These are phyloP conservation scores for Xylariaceae sp. DNA, from an alignment of 2,329 filamentous ascomycete genomes.

Conservation along the genomic window DNA sequence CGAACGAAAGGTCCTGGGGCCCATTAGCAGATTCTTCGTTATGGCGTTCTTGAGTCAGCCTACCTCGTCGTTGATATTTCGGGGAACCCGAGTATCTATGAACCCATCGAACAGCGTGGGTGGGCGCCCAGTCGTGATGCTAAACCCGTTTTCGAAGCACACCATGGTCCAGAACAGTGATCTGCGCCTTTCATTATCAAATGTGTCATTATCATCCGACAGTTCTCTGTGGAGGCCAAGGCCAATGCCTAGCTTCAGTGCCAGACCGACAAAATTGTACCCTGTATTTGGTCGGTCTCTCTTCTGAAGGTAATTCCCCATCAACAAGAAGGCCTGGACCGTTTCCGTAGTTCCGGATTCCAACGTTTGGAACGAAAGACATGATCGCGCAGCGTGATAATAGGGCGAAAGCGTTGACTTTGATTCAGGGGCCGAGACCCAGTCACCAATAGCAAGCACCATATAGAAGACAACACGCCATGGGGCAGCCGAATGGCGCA, in stretches of 20 bases:
- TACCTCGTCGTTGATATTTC: background rate
- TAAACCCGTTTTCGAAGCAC: slow-evolving; percentile 6
- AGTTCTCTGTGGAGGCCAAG: slow-evolving; percentile 7
- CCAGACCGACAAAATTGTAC: slow-evolving; percentile 4
- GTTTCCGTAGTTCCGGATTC: slow-evolving; percentile 5
- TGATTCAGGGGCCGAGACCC: slow-evolving; percentile 2
- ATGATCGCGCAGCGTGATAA: slow-evolving; percentile 2
- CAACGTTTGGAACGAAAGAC: slow-evolving; percentile 1
- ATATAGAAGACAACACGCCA: slow-evolving; percentile 5
- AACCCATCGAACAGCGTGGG: slow-evolving; percentile 4
- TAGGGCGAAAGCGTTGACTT: background rate
- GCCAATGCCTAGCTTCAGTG: slow-evolving; percentile 2
- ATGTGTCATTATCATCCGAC: background rate
- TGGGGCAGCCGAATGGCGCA: background rate
- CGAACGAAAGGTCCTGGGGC: background rate
- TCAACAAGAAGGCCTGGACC: slow-evolving; percentile 3
- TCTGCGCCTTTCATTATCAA: slow-evolving; percentile 1
- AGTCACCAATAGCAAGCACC: slow-evolving; percentile 5
- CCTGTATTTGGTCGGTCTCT: slow-evolving; percentile 4
- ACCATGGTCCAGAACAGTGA: slow-evolving; percentile 3
- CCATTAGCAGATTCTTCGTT: background rate
- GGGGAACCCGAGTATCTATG: background rate
- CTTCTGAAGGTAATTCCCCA: slow-evolving; percentile 7
- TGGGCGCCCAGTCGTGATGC: slow-evolving; percentile 1
- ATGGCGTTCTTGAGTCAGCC: background rate